Conservation (phyloP, 139 green algal species). For the Chlorokybus atmophyticus region DNA sequence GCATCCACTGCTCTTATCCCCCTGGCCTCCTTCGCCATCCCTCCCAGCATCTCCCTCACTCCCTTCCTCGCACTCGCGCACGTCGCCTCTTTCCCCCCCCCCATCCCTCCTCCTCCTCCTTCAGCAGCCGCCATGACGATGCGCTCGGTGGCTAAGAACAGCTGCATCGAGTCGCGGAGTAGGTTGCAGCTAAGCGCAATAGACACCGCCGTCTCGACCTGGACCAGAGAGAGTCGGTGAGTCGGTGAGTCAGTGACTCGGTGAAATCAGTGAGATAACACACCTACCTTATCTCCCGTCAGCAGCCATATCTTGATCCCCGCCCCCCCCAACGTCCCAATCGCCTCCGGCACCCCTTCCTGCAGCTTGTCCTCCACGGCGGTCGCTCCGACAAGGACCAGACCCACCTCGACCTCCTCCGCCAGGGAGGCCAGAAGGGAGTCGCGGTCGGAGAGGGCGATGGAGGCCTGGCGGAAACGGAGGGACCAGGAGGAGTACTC, state of each 20-base stretch:
- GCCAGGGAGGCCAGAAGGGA: constrained; percentile 28
- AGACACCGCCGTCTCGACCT: constrained; percentile 82
- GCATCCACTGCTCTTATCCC: too few species aligned
- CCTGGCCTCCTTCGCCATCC: too few species aligned
- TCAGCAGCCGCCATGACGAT: too few species aligned
- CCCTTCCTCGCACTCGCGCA: too few species aligned
- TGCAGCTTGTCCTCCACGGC: constrained; percentile 33
- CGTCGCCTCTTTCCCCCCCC: too few species aligned
- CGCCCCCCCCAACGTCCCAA: constrained; percentile 12
- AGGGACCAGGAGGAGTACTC: constrained; percentile 20
- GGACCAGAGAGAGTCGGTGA: too few species aligned
- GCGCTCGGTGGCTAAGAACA: constrained; percentile 18
- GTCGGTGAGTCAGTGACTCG: too few species aligned
- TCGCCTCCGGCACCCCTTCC: constrained; percentile 22
- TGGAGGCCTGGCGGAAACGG: not conserved
- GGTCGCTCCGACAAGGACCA: constrained; percentile 22
- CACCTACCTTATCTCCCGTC: constrained; percentile 49
- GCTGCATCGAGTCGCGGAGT: constrained; percentile 21
- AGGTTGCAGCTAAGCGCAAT: constrained; percentile 55
- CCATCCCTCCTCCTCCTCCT: too few species aligned
- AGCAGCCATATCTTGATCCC: constrained; percentile 31
- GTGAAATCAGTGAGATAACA: too few species aligned
- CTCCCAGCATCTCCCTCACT: too few species aligned
- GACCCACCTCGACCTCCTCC: constrained; percentile 18
- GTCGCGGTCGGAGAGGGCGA: constrained; percentile 1